Base-by-base conservation (phyloP, 805 yeast species). In the Yarrowia divulgata region DNA sequence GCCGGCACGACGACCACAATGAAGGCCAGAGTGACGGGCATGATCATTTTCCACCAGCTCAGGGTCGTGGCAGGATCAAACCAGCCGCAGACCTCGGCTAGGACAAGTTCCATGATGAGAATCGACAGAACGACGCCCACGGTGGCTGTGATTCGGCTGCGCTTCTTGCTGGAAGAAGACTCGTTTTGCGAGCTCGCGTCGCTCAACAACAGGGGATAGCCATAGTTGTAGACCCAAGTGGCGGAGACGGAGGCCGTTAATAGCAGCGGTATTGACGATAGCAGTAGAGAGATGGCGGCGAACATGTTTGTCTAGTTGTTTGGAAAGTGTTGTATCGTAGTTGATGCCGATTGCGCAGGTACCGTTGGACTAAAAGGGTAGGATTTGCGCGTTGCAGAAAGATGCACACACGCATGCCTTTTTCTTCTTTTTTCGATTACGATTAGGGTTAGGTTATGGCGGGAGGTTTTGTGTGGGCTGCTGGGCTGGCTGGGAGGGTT, bases 31-130 rank as follows among this genome's bases (percentile, higher is more conserved):
- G 57, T 48, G 16, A 39, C 37, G 8, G 68, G 68, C 55, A 63
- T 49, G 57, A 49, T 48, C 68, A 63, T 37, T 9, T 63, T 48
- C 68, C 68, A 63, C 68, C 68, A 63, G 46, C 43, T 37, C 12
- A 63, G 57, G 12, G 40, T 48, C 1, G 57, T 49, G 2, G 46
- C 37, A 1, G 55, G 57, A 18, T 48, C 57, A 18, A 63, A 63
- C 55, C 55, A 49, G 1, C 68, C 68, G 23, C 68, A 63, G n/a
- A 63, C 68, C 57, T 63, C 68, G 57, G 68, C 55, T 13, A 48
- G 45, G 8, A 63, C 68, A 6, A 63, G 57, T 32, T 48, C 55
- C 43, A 63, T 46, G 37, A 63, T 49, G n/a, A 63, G 57, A 63
- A 63, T n/a, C 34, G 57, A 48, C 19, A 63, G 39, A 19, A 49